phyloP scores from a whole-genome alignment of 441 rosid genomes.

The Codiaeum variegatum region DNA sequence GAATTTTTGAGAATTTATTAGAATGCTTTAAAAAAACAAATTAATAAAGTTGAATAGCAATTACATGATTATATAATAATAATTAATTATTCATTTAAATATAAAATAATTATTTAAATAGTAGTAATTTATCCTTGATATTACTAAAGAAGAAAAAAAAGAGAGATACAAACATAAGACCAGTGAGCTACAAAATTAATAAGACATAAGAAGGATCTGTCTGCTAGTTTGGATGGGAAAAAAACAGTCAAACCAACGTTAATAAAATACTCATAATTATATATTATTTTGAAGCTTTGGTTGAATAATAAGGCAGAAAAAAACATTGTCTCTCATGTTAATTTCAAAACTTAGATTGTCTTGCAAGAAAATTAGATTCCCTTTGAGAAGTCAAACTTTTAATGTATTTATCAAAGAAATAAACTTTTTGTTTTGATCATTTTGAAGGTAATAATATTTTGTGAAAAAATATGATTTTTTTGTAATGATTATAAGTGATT shows the following conservation, averaged over 20 bases:
- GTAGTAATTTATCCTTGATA: too few species aligned
- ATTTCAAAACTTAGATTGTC: neutral
- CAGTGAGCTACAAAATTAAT: neutral
- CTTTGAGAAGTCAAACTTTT: neutral
- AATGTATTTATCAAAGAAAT: neutral
- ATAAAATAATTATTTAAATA: too few species aligned
- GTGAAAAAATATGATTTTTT: slow-evolving; percentile 7
- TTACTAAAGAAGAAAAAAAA: too few species aligned
- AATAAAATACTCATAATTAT: neutral
- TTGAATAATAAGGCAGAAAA: neutral
- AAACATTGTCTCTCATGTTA: neutral
- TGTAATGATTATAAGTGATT: neutral
- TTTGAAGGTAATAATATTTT: neutral
- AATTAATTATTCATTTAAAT: too few species aligned
- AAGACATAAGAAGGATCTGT: too few species aligned
- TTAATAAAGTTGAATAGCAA: too few species aligned
- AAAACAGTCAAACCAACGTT: neutral
- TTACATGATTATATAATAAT: too few species aligned
- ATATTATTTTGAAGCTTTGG: neutral
- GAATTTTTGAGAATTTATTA: too few species aligned
- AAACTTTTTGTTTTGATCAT: neutral
- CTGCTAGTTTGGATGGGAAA: neutral
- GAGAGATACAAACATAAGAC: too few species aligned
- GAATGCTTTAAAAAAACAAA: too few species aligned
- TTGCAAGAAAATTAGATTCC: neutral